Evolutionary conservation across 179 eudicot genomes (phyloP).

Genomic region (Beta lomatogona): DNA sequence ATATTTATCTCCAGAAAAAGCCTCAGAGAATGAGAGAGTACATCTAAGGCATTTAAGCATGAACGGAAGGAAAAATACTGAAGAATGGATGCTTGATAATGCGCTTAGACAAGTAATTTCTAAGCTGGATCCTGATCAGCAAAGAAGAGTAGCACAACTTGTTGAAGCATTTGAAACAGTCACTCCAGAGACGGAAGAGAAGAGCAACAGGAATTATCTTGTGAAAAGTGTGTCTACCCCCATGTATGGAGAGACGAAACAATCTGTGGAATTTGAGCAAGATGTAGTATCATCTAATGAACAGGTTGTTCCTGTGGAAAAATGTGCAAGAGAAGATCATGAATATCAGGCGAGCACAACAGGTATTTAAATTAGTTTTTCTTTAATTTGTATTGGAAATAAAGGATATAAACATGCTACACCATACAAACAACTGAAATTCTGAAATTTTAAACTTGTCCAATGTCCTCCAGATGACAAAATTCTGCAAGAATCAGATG

Average conservation of each 20-base stretch:
- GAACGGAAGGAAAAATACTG: conserved; percentile 66
- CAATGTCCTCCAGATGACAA: conserved; percentile 10
- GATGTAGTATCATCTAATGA: conserved; percentile 1
- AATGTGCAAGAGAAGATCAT: conserved; percentile 9
- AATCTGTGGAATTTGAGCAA: conserved; percentile 17
- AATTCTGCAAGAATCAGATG: conserved; percentile 13
- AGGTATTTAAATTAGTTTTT: conserved; percentile 33
- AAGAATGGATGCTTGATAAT: conserved; percentile 95
- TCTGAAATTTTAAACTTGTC: conserved; percentile 1
- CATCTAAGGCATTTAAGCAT: conserved; percentile 52
- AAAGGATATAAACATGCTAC: neutral
- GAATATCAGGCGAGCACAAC: conserved; percentile 21
- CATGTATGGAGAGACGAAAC: conserved; percentile 3
- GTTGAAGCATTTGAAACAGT: conserved; percentile 93
- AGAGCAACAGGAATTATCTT: conserved; percentile 18
- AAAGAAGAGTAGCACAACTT: conserved; percentile 78
- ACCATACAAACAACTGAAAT: neutral
- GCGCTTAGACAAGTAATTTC: conserved; percentile 75
- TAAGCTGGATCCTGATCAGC: conserved; percentile 70
- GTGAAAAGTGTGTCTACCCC: conserved; percentile 24
- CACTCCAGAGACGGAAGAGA: conserved; percentile 45
- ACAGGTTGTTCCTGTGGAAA: conserved; percentile 19
- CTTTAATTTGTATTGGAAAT: neutral
- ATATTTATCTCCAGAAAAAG: conserved; percentile 29
- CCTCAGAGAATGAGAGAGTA: conserved; percentile 48